Base-by-base conservation (phyloP, 139 green algal species). In the Asterochloris erici region DNA sequence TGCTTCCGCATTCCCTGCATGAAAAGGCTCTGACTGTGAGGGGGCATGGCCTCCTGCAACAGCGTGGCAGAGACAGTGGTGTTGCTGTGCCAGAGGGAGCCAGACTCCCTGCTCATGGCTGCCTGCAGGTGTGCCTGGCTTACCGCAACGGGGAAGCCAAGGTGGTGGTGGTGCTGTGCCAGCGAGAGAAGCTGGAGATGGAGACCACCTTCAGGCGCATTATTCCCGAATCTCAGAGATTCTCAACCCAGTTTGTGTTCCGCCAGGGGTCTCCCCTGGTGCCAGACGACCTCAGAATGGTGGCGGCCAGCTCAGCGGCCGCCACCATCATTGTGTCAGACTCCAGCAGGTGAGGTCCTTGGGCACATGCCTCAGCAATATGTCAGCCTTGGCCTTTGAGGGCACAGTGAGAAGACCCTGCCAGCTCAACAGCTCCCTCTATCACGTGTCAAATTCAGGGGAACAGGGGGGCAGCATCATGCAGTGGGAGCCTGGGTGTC, bases 181-280 rank as follows among this genome's bases (percentile, higher is more conserved):
- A 86, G 74, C 81, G 84, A 21, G 76, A 69, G 23, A 93, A 93
- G 84, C 82, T 91, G 62, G 85, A 91, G 79, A 91, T 93, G 90
- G 90, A 93, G 84, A 69, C 78, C 23, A 74, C 84, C 11, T 90
- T 90, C 73, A 77, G 75, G 74, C 78, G 82, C 9, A 75, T 64
- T 63, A 75, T 89, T 26, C 82, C 85, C 14, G 62, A 70, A 15
- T 19, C 38, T 24, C 38, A 85, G 62, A 79, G 87, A 26, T 73
- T 86, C 17, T 85, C 85, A 81, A 85, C 82, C 0, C 61, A 68
- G 27, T 84, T 93, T 24, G 85, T 93, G 17, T 91, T 93, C 83
- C 79, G 90, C 21, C 84, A 91, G 84, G 83, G 84, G n/a, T 82
- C 66, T 16, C 80, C 84, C 11, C 78, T 87, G 17, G 75, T 83